A percentile compares a stretch with the other conserved stretches of the same genome.
Evolutionary conservation across 345 rosid genomes (phyloP).

Genomic region (Tarenaya hassleriana): DNA sequence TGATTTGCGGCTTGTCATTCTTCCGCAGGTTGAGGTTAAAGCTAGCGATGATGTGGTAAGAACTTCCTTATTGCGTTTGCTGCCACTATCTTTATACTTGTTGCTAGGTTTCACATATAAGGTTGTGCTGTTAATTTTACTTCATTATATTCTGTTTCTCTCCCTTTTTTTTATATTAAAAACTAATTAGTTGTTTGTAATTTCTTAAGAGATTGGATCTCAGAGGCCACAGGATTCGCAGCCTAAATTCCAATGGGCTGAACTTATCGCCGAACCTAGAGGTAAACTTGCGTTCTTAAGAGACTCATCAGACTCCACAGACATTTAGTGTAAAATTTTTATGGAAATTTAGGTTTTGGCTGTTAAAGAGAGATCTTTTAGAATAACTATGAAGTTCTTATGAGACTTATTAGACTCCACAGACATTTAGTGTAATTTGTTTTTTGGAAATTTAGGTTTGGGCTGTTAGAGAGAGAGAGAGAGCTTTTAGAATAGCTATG

Average conservation of each 20-base stretch:
- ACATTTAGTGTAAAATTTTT: conserved; percentile 15
- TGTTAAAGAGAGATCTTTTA: too few species aligned
- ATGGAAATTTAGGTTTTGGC: too few species aligned
- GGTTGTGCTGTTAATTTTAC: conserved; percentile 1
- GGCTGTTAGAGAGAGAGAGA: too few species aligned
- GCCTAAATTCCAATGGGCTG: conserved; percentile 68
- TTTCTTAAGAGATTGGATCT: conserved; percentile 80
- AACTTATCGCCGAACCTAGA: conserved; percentile 81
- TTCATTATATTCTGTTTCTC: conserved; percentile 6
- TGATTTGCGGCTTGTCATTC: conserved; percentile 72
- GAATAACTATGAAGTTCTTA: too few species aligned
- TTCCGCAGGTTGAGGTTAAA: conserved; percentile 89
- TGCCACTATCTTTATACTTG: conserved; percentile 7
- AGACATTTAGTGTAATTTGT: too few species aligned
- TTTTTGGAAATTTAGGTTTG: too few species aligned
- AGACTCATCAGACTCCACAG: background rate
- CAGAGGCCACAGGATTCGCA: conserved; percentile 87
- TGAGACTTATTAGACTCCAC: too few species aligned
- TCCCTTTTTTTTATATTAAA: conserved; percentile 13
- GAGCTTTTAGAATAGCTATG: too few species aligned
- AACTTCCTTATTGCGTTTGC: background rate
- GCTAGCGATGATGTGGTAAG: conserved; percentile 95
- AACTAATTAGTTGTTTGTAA: conserved; percentile 16
- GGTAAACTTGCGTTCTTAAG: conserved; percentile 37
- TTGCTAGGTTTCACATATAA: conserved; percentile 3